phyloP scores from a whole-genome alignment of 2,329 filamentous ascomycete species.

The Neonectria sp. region DNA sequence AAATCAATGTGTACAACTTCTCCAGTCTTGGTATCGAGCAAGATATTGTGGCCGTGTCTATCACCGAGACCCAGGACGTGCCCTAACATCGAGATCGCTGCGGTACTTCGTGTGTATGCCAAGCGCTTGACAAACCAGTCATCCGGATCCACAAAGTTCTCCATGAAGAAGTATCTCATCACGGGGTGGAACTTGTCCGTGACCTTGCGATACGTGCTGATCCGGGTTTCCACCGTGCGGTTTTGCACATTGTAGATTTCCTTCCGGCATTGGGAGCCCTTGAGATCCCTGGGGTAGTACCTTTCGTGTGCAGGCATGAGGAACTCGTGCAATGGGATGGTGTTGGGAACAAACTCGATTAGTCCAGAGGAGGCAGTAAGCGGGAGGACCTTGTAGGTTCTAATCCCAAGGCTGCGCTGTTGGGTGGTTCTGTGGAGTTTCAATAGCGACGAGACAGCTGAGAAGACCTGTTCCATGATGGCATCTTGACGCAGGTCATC shows the following conservation, averaged over 20 bases:
- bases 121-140: conserved; percentile 94
- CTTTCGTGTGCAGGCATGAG: conserved; percentile 90
- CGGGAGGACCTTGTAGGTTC: conserved; percentile 97
- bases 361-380: conserved; percentile 88
- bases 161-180: conserved; percentile 97
- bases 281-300: conserved; percentile 89
- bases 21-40: conserved; percentile 89
- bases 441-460: conserved; percentile 91
- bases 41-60: conserved; percentile 95
- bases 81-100: conserved; percentile 94
- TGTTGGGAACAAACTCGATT: conserved; percentile 97
- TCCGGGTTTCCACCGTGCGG: conserved; percentile 77
- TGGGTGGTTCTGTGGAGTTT: conserved; percentile 89
- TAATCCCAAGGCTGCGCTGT: conserved; percentile 89
- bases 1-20: conserved; percentile 98
- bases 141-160: conserved; percentile 92
- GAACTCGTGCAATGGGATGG: conserved; percentile 92
- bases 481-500: conserved; percentile 97
- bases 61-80: conserved; percentile 95
- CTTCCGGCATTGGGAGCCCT: conserved; percentile 81
- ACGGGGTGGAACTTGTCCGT: conserved; percentile 90
- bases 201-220: conserved; percentile 83
- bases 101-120: conserved; percentile 93
- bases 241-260: conserved; percentile 82
- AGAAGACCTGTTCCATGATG: conserved; percentile 99